Base-by-base conservation (phyloP, 2,329 filamentous ascomycete genomes). In the Sclerotinia glacialis region DNA sequence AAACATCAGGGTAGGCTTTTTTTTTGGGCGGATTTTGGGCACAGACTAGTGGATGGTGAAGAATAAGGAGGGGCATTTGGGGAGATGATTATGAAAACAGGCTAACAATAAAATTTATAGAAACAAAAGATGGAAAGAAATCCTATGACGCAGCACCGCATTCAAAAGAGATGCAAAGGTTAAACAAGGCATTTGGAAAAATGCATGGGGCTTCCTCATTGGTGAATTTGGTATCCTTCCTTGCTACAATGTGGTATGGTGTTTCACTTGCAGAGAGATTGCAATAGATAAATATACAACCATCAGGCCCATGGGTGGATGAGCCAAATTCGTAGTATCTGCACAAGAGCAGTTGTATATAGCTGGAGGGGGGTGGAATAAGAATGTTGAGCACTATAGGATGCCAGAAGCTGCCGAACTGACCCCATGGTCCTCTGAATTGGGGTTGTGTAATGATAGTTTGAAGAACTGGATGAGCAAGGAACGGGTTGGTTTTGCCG, bases 61-160 rank as follows among this genome's bases (percentile, higher is more conserved):
- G 3, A n/a, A 55, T 65, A 49, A 34, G 21, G 56, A 58, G 28
- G 69, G 16, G 16, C 12, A 42, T 50, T 37, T 54, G 21, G 6
- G 5, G 18, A 40, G 7, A 50, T 61, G 12, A 37, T 12, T 4
- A 16, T 56, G 28, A 40, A 42, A 40, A 26, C 16, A 31, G 31
- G 46, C 54, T 65, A 42, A 61, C 11, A 16, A 26, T 28, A n/a
- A 14, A 23, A 26, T 44, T 44, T 65, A 53, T 68, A 88, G 93
- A 94, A 82, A 92, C 89, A 69, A 87, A 89, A 73, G 94, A 97
- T 76, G 92, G 92, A 65, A 97, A 96, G 83, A 91, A 90, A 76
- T 91, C 88, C 78, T 91, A 90, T 74, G 92, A 96, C 70, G 80
- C 85, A 63, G 84, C 88, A 0, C 91, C 92, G 49, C 91, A 96